These are phyloP conservation scores for Botrytis fragariae DNA, from an alignment of 2,329 filamentous ascomycete species.

Conservation along the genomic window DNA sequence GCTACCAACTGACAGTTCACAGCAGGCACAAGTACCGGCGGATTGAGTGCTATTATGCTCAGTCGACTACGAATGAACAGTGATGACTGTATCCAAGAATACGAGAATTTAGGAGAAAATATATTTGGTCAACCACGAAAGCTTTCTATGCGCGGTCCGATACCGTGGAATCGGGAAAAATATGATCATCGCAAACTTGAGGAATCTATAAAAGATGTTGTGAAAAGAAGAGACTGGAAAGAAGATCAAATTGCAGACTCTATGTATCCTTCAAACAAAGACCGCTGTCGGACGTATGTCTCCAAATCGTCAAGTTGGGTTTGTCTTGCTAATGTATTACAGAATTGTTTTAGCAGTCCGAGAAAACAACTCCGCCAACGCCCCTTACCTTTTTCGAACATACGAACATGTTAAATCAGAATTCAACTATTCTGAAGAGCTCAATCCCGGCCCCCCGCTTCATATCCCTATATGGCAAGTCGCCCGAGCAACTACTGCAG, in stretches of 20 bases:
- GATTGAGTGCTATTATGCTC: constrained; percentile 21
- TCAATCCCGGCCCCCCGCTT: not conserved
- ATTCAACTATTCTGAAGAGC: not conserved
- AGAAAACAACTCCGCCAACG: not conserved
- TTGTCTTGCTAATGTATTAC: not conserved
- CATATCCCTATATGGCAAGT: constrained; percentile 5
- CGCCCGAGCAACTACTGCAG: constrained; percentile 41
- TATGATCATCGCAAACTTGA: constrained; percentile 9
- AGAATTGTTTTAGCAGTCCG: constrained; percentile 1
- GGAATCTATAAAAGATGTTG: constrained; percentile 17
- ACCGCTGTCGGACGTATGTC: not conserved
- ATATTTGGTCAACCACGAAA: constrained; percentile 11
- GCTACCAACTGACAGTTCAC: not conserved
- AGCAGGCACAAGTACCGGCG: constrained; percentile 8
- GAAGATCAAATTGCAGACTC: not conserved
- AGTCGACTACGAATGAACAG: constrained; percentile 16
- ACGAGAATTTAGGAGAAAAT: constrained; percentile 1
- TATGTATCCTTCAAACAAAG: not conserved
- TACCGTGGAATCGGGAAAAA: constrained; percentile 12
- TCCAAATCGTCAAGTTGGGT: not conserved
- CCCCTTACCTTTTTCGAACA: constrained; percentile 4
- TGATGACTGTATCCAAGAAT: constrained; percentile 19
- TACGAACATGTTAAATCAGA: not conserved
- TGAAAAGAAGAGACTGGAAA: not conserved
- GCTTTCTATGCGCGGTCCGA: constrained; percentile 2